phyloP scores from a whole-genome alignment of 129 eudicot species.

The Heracleum sosnowskyi region DNA sequence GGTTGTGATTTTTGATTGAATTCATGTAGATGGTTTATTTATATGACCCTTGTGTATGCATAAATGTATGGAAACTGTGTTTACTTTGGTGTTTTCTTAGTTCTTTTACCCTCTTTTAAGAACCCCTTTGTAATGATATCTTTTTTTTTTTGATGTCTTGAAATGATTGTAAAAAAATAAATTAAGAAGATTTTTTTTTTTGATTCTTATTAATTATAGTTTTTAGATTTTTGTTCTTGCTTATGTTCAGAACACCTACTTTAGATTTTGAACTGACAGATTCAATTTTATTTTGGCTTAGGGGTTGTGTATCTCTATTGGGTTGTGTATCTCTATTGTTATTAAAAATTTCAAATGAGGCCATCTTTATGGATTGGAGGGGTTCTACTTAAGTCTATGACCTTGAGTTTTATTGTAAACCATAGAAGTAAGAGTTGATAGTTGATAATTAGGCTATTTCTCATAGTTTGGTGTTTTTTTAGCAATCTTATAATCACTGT shows the following conservation, averaged over 20 bases:
- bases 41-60: not conserved
- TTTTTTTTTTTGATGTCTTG: too few species aligned
- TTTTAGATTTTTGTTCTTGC: not conserved
- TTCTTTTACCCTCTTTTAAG: not conserved
- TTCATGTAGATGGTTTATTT: not conserved
- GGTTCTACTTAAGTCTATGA: not conserved
- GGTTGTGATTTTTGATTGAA: not conserved
- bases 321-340: not conserved
- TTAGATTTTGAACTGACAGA: not conserved
- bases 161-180: too few species aligned
- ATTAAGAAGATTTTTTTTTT: too few species aligned
- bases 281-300: not conserved
- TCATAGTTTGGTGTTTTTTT: not conserved
- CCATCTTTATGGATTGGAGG: not conserved
- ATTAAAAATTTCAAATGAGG: not conserved
- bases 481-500: not conserved
- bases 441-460: not conserved
- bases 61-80: not conserved
- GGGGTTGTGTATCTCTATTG: too few species aligned
- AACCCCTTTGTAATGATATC: not conserved
- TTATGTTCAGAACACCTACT: not conserved
- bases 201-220: not conserved
- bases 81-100: not conserved
- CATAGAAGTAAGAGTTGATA: not conserved
- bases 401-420: not conserved